phyloP scores from a whole-genome alignment of 495 filamentous ascomycete genomes.

The Clavariopsis aquatica region DNA sequence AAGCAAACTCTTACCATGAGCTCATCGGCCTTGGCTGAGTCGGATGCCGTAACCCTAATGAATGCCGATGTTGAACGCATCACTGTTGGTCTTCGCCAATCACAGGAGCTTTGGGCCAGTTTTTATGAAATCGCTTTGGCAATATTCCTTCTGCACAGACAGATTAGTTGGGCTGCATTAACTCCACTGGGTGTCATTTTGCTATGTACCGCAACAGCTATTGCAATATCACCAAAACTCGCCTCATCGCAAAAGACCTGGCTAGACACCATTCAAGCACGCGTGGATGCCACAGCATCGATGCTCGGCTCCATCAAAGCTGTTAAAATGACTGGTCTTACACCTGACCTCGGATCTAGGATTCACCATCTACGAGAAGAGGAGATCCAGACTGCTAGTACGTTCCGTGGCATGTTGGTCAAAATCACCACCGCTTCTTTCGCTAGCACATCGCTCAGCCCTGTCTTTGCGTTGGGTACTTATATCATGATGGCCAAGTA shows the following conservation, averaged over 20 bases:
- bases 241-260: slow-evolving; percentile 46
- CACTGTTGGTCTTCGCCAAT: slow-evolving; percentile 18
- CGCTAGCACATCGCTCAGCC: slow-evolving; percentile 21
- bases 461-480: slow-evolving; percentile 21
- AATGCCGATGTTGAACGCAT: slow-evolving; percentile 29
- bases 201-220: slow-evolving; percentile 12
- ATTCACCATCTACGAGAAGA: slow-evolving; percentile 33
- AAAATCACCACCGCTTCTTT: slow-evolving; percentile 17
- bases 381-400: slow-evolving; percentile 37
- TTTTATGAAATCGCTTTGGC: slow-evolving; percentile 22
- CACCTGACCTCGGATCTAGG: slow-evolving; percentile 20
- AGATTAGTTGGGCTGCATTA: slow-evolving; percentile 23
- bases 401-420: slow-evolving; percentile 42
- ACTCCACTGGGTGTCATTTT: slow-evolving; percentile 19
- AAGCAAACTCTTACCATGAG: slow-evolving; percentile 19
- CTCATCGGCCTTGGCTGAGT: slow-evolving; percentile 20
- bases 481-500: slow-evolving; percentile 25
- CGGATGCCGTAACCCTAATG: slow-evolving; percentile 24
- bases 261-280: slow-evolving; percentile 49
- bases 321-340: slow-evolving; percentile 46
- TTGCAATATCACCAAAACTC: slow-evolving; percentile 21
- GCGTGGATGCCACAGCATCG: slow-evolving; percentile 44
- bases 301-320: slow-evolving; percentile 46
- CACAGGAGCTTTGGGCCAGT: slow-evolving; percentile 21
- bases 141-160: slow-evolving; percentile 9